Percentiles rank a stretch among this genome's conserved stretches.
Conservation (phyloP, 1,284 basidiomycete species). For the Leccinum huronense region DNA sequence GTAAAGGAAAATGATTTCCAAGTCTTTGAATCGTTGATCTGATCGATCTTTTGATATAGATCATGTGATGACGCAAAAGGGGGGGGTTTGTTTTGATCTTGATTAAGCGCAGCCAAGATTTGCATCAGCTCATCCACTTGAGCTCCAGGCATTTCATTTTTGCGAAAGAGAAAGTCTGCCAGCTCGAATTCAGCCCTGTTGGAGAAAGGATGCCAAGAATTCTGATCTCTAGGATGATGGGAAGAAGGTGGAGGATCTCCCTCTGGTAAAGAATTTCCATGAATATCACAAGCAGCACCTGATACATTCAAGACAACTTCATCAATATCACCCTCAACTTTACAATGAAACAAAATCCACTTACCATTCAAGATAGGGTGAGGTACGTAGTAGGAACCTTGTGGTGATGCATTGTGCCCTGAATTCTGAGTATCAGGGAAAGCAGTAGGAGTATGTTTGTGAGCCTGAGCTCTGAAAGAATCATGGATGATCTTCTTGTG, state of each 20-base stretch:
- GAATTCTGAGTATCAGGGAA: neutral
- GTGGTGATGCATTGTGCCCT: neutral
- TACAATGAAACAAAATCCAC: neutral
- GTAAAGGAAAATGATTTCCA: neutral
- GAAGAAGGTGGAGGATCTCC: neutral
- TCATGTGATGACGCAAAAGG: neutral
- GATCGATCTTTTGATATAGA: neutral
- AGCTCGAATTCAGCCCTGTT: neutral
- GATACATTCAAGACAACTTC: neutral
- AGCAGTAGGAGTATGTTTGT: neutral
- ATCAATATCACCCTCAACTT: neutral
- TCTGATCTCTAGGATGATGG: neutral
- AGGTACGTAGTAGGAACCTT: neutral
- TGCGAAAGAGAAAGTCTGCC: neutral
- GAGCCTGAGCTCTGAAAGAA: neutral
- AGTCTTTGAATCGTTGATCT: neutral
- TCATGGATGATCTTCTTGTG: neutral
- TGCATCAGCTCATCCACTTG: neutral
- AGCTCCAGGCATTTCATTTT: neutral
- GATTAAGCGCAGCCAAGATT: neutral
- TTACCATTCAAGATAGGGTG: neutral
- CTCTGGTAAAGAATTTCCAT: neutral
- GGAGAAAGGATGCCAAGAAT: neutral
- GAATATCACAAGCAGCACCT: neutral
- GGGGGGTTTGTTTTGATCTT: neutral